Evolutionary conservation across 352 stramenopile species (phyloP).

Genomic region (Globisporangium cylindrosporum): DNA sequence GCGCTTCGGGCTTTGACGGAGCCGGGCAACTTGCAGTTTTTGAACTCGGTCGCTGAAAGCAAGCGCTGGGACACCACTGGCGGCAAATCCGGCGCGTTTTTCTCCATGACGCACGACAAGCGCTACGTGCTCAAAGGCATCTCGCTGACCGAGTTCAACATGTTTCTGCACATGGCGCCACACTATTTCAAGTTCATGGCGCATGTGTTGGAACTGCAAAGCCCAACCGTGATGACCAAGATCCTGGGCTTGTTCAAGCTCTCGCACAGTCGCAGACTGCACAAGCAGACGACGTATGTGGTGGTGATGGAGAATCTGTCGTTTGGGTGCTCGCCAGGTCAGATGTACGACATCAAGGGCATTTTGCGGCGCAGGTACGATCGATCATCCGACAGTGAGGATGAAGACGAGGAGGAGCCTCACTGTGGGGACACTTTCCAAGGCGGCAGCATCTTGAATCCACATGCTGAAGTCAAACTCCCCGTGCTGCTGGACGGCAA

Average conservation of each 20-base stretch:
- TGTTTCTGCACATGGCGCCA: constrained; percentile 88
- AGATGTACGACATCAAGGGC: constrained; percentile 88
- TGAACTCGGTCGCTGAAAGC: constrained; percentile 83
- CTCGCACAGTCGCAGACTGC: constrained; percentile 48
- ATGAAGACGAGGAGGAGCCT: constrained; percentile 32
- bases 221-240: constrained; percentile 76
- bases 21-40: constrained; percentile 69
- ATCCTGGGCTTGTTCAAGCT: constrained; percentile 85
- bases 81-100: constrained; percentile 85
- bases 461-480: constrained; percentile 50
- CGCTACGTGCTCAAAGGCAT: constrained; percentile 85
- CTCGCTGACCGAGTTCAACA: constrained; percentile 86
- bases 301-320: constrained; percentile 87
- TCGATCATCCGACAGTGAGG: constrained; percentile 26
- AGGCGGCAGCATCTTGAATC: constrained; percentile 38
- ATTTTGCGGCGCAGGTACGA: constrained; percentile 75
- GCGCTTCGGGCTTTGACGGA: constrained; percentile 61
- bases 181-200: constrained; percentile 88
- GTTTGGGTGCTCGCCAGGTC: constrained; percentile 69
- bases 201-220: constrained; percentile 50
- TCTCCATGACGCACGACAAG: constrained; percentile 83
- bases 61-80: constrained; percentile 73
- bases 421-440: constrained; percentile 27
- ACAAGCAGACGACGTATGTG: constrained; percentile 80
- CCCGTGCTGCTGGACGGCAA: constrained; percentile 81